Base-by-base conservation (phyloP, 192 early-diverging fungal genomes). In the Pecoramyces ruminantium region DNA sequence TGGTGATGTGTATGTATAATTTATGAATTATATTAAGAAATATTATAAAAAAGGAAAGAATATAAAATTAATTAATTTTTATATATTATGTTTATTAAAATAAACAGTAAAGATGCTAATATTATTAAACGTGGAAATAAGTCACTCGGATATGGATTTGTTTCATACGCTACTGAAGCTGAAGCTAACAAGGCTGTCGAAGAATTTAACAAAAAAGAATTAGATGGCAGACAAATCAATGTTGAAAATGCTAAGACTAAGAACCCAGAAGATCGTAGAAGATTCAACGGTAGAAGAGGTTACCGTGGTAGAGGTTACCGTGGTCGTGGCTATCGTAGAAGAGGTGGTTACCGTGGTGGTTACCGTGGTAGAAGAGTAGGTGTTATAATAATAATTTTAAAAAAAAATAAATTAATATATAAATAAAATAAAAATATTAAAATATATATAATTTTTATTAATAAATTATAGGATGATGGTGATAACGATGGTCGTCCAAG, bases 61-160 rank as follows among this genome's bases (percentile, higher is more conserved):
- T 40, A n/a, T n/a, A n/a, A n/a, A n/a, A n/a, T n/a, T n/a, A n/a
- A n/a, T n/a, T n/a, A n/a, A n/a, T n/a, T n/a, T n/a, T n/a, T n/a
- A n/a, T n/a, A n/a, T n/a, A n/a, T n/a, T n/a, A n/a, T n/a, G n/a
- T n/a, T n/a, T n/a, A n/a, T n/a, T n/a, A n/a, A 58, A 78, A 28
- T 38, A 30, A 80, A 29, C 86, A 94, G 93, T 58, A 81, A 87
- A 78, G 89, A 92, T 79, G 94, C 93, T 29, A 92, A 91, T 81
- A 89, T 98, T 81, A 96, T 97, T 84, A 92, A 87, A 78, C 93
- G 93, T 77, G 92, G 92, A 39, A 84, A 86, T 30, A 93, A 95
- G 82, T 94, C 96, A 39, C 88, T 94, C 81, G 97, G 97, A 79
- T 98, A 94, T 86, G 97, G 97, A 25, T 99, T 98, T 85, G 94